Base-by-base conservation (phyloP, 1,139 yeast genomes). In the Candida anutae region DNA sequence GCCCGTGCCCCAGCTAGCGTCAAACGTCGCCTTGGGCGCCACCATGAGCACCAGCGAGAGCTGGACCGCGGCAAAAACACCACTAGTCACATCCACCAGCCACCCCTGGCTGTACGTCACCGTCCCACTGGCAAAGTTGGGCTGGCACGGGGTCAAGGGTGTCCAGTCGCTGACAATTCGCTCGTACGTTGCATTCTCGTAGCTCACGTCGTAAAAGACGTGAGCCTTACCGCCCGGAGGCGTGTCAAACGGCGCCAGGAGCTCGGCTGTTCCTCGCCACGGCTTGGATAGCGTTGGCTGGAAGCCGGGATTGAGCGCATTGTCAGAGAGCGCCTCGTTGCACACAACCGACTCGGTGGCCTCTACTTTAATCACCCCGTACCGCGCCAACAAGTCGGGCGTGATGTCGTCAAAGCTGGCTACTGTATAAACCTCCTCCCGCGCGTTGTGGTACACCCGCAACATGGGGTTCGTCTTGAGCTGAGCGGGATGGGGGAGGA, bases 61-160 rank as follows among this genome's bases (percentile, higher is more conserved):
- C 18, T 35, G 30, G 3, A 49, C 26, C 16, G 33, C 29, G 10
- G 37, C 34, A 13, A 37, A 39, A 2, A 35, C 29, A 1, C 54
- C 48, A 3, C 39, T 28, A 5, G 36, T 40, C 1, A 35, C 19
- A 15, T 33, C 35, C 5, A 53, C 24, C 2, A 47, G 30, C 57
- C 57, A 54, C 0, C 48, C 43, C 29, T 49, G 55, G 10, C 37
- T 31, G 26, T 44, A 50, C 2, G 47, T 33, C 3, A 53, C 44
- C n/a, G 37, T 25, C 11, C 39, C 29, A 11, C 32, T 32, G 21
- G 36, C 39, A 14, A 26, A 26, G 22, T 37, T 39, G 23, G 24
- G 27, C 1, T 31, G 29, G 11, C 35, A 31, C 5, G 40, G 35
- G 3, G 43, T 40, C 11, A 38, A 20, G 1, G 33, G 30, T 13